These are phyloP conservation scores for Mycena vulgaris DNA, from an alignment of 768 basidiomycete species.

Conservation along the genomic window DNA sequence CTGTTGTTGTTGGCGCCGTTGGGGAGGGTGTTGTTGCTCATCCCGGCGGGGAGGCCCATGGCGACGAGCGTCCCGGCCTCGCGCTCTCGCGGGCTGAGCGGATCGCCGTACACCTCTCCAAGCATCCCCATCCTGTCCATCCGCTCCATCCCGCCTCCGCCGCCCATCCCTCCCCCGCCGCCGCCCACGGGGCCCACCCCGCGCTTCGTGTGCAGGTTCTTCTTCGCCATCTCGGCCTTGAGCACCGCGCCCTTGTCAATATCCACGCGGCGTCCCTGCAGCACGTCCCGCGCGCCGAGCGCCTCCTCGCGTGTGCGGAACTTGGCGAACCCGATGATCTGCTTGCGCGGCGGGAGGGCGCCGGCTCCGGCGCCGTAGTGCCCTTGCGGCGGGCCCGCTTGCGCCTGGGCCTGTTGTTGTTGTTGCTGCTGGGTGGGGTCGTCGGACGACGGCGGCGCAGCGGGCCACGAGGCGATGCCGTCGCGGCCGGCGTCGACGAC, in stretches of 20 bases:
- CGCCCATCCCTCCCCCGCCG: conserved; percentile 11
- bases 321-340: conserved; percentile 98
- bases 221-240: conserved; percentile 99
- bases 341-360: conserved; percentile 80
- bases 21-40: background rate
- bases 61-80: conserved; percentile 64
- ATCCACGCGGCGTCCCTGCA: conserved; percentile 93
- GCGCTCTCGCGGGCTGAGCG: conserved; percentile 58
- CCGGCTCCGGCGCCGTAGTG: conserved; percentile 20
- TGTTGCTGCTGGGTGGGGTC: background rate
- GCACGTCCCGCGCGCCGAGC: conserved; percentile 85
- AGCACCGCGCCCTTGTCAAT: conserved; percentile 93
- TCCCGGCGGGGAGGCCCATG: conserved; percentile 56
- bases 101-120: conserved; percentile 42
- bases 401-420: background rate
- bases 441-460: conserved; percentile 41
- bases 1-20: background rate
- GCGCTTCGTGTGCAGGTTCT: conserved; percentile 97
- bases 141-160: background rate
- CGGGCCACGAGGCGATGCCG: conserved; percentile 81
- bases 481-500: conserved; percentile 86
- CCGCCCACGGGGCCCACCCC: conserved; percentile 80
- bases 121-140: background rate
- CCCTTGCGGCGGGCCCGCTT: background rate
- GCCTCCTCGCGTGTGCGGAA: conserved; percentile 93